Conservation (phyloP, 306 rosid genomes). For the Mucuna pruriens region DNA sequence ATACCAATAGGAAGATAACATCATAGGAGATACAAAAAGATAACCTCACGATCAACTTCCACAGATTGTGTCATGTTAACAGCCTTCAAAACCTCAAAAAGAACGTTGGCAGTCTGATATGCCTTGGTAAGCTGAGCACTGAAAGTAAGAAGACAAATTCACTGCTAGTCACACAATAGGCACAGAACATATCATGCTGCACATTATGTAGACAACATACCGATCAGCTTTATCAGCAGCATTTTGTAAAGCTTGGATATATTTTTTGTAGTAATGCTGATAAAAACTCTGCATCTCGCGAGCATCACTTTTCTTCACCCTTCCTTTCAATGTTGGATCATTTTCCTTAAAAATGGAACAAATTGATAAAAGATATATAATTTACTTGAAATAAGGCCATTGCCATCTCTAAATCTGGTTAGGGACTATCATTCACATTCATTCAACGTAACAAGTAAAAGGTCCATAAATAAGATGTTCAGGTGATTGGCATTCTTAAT, state of each 20-base stretch:
- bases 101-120: conserved; percentile 97
- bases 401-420: neutral
- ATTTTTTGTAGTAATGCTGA: conserved; percentile 95
- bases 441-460: neutral
- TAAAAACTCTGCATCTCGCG: conserved; percentile 99
- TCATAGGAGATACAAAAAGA: neutral
- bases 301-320: conserved; percentile 98
- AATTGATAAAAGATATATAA: conserved; percentile 24
- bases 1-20: conserved; percentile 11
- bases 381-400: neutral
- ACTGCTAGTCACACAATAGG: conserved; percentile 32
- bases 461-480: neutral
- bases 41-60: conserved; percentile 97
- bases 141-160: conserved; percentile 32
- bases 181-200: conserved; percentile 2
- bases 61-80: conserved; percentile 95
- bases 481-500: neutral
- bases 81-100: conserved; percentile 97
- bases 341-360: conserved; percentile 64
- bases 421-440: neutral
- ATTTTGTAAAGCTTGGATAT: conserved; percentile 93
- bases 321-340: conserved; percentile 95
- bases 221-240: conserved; percentile 98
- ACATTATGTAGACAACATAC: conserved; percentile 47
- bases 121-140: conserved; percentile 99